A percentile compares a stretch with the other conserved stretches of the same genome.
Conservation (phyloP, 306 rosid genomes). For the Arachis stenosperma region DNA sequence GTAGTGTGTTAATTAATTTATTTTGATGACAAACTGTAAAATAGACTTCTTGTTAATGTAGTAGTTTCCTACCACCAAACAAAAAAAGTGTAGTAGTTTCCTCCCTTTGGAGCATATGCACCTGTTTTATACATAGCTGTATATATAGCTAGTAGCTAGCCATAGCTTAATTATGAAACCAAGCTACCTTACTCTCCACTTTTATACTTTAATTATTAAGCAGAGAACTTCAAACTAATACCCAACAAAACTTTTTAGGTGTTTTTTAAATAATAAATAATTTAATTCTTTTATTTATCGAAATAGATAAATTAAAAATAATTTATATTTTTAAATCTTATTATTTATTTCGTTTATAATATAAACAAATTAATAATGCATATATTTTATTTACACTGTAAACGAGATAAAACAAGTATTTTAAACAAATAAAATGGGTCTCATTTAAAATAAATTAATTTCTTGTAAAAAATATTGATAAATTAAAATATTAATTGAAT, state of each 20-base stretch:
- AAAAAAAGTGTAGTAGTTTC: slow-evolving; percentile 16
- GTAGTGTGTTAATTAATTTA: neutral
- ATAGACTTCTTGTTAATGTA: neutral
- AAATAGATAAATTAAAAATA: no score
- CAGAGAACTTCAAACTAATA: neutral
- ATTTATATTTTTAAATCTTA: no score
- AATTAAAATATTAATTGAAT: no score
- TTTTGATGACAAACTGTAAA: neutral
- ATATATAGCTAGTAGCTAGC: neutral
- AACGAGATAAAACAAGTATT: no score
- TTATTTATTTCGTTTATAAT: no score
- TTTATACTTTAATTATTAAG: slow-evolving; percentile 17
- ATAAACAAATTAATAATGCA: no score
- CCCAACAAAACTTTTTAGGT: neutral
- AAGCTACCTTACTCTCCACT: neutral
- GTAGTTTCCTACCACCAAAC: slow-evolving; percentile 7
- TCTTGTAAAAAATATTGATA: no score
- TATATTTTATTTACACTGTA: no score
- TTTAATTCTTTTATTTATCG: no score
- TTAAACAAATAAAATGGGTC: no score
- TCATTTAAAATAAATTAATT: no score
- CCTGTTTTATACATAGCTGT: neutral
- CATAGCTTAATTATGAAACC: slow-evolving; percentile 25
- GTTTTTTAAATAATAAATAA: no score
- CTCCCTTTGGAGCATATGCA: slow-evolving; percentile 27